Base-by-base conservation (phyloP, 2,329 filamentous ascomycete genomes). In the Fusarium aywerte region DNA sequence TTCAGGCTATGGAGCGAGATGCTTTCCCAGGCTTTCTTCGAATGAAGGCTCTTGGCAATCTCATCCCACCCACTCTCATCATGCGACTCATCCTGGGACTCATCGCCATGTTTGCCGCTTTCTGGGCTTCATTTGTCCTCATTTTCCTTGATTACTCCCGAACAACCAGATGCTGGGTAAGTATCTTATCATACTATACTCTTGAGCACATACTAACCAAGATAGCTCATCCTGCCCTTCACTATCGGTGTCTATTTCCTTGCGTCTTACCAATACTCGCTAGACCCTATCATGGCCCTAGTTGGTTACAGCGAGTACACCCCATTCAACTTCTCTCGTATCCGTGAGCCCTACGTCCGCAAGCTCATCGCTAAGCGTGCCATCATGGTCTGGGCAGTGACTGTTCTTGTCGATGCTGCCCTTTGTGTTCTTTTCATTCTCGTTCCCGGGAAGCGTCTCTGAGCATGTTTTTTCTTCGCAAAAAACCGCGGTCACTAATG, bases 1-100 rank as follows among this genome's bases (percentile, higher is more conserved):
- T 98, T 79, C 96, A 99, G 80, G 96, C 96, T 32, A 99, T 99
- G 96, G 96, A 99, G 81, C 89, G 96, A 56, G 96, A 99, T 81
- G 96, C 96, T n/a, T 99, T 97, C 77, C 96, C 96, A 1, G 95
- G 95, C 1, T 99, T 99, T 80, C 84, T 99, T 60, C 88, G 95
- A 75, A 92, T 93, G 81, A 98, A 98, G 81, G 96, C 96, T 4
- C 84, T 99, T 23, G 96, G 96, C 62, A 99, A 99, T 75, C 85
- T 99, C 15, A 95, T 99, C 27, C 96, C 95, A 4, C 89, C 95
- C 16, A 97, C 93, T 44, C 90, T 97, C 70, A 88, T 98, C 75
- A 85, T 96, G 71, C 87, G 96, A 53, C 83, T 98, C 50, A 93
- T 97, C 43, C 77, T 97, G 69, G 96, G 95, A 33, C 85, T 99